Percentiles rank a stretch among this genome's conserved stretches.
phyloP scores from a whole-genome alignment of 225 moss, liverwort and hornwort genomes.

The Pleurozium schreberi region DNA sequence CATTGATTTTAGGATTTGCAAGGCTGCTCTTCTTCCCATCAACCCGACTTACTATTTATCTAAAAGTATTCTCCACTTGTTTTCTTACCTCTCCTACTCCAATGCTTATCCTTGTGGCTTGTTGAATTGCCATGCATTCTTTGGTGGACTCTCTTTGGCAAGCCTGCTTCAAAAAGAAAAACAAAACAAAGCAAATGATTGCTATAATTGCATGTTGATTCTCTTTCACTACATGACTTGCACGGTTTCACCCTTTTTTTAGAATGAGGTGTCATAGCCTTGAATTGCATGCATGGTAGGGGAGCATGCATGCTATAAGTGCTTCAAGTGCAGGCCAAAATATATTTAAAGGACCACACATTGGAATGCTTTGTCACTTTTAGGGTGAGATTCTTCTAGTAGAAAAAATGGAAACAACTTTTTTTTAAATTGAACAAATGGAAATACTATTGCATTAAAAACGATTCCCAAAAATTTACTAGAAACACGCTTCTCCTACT shows the following conservation, averaged over 20 bases:
- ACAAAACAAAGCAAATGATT: not conserved
- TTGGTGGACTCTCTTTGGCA: accelerated
- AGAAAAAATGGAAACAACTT: not conserved
- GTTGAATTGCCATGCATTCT: no score
- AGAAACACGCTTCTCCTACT: accelerated
- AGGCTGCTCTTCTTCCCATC: no score
- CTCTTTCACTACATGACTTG: not conserved
- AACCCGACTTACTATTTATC: no score
- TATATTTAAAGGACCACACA: not conserved
- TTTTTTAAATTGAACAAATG: no score
- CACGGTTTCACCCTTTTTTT: accelerated
- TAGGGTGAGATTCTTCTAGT: not conserved
- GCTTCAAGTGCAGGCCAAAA: accelerated
- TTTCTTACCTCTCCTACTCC: no score
- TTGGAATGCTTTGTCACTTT: accelerated
- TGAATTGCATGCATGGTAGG: accelerated
- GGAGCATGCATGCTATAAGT: accelerated
- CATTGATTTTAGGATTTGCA: no score
- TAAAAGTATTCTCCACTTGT: no score
- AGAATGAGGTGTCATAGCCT: not conserved
- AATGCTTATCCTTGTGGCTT: no score
- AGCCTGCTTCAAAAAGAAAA: not conserved
- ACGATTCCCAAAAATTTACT: not conserved
- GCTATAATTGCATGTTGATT: not conserved
- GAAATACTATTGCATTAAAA: no score